These are phyloP conservation scores for Crassisporium funariophilum DNA, from an alignment of 768 basidiomycete species.

Conservation along the genomic window DNA sequence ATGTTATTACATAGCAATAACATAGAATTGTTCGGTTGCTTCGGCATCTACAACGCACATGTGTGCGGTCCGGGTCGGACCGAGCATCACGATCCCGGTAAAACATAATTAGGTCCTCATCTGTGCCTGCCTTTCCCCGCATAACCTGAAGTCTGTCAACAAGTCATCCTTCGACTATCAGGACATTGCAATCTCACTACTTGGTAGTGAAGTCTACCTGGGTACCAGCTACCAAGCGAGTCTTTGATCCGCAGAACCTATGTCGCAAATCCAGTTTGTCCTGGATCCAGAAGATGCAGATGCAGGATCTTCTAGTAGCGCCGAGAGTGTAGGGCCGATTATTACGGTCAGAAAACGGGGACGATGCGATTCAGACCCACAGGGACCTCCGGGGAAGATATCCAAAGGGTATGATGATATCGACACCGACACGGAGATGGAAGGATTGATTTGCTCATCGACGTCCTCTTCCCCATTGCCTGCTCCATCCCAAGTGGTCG, in stretches of 20 bases:
- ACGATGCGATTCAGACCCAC: constrained; percentile 24
- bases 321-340: too few species aligned
- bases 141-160: too few species aligned
- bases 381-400: constrained; percentile 22
- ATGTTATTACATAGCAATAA: not conserved
- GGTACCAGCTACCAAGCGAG: too few species aligned
- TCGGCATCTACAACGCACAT: too few species aligned
- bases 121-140: too few species aligned
- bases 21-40: not conserved
- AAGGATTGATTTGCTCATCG: constrained; percentile 11
- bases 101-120: too few species aligned
- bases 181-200: too few species aligned
- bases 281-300: not conserved
- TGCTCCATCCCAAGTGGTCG: not conserved
- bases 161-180: too few species aligned
- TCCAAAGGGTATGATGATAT: constrained; percentile 17
- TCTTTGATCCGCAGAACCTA: too few species aligned
- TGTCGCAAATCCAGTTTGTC: not conserved
- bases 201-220: too few species aligned
- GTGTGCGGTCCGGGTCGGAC: too few species aligned
- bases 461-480: constrained; percentile 1
- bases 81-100: too few species aligned
- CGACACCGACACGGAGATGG: constrained; percentile 20
- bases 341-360: constrained; percentile 19
- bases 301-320: not conserved